These are phyloP conservation scores for Fusarium austroafricanum DNA, from an alignment of 2,329 filamentous ascomycete genomes.

Conservation along the genomic window DNA sequence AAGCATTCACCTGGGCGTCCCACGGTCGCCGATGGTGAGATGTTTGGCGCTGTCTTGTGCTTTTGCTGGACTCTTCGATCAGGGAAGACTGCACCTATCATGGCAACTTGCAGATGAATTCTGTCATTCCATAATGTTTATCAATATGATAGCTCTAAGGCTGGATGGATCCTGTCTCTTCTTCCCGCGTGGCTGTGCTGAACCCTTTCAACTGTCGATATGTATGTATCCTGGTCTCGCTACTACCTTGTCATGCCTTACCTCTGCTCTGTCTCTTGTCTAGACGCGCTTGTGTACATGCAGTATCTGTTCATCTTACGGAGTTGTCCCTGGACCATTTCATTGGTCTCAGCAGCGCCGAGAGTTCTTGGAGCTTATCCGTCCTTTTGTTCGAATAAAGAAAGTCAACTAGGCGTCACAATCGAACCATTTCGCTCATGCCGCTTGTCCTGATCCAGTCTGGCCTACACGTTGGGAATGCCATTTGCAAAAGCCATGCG, in stretches of 20 bases:
- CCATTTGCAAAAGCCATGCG: conserved; percentile 33
- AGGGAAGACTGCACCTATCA: background rate
- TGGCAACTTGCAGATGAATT: background rate
- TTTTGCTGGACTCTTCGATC: background rate
- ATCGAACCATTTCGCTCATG: conserved; percentile 42
- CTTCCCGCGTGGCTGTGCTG: conserved; percentile 37
- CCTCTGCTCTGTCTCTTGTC: background rate
- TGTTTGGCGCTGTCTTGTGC: conserved; percentile 7
- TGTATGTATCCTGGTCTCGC: conserved; percentile 16
- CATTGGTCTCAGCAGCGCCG: conserved; percentile 19
- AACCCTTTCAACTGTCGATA: conserved; percentile 16
- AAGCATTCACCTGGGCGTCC: background rate
- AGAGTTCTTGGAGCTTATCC: conserved; percentile 15
- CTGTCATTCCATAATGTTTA: conserved; percentile 8
- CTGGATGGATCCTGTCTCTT: conserved; percentile 24
- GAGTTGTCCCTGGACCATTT: conserved; percentile 19
- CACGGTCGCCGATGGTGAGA: conserved; percentile 37
- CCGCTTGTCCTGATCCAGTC: conserved; percentile 40
- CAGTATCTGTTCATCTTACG: conserved; percentile 4
- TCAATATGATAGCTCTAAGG: conserved; percentile 15
- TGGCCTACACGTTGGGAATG: conserved; percentile 37
- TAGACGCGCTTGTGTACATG: background rate
- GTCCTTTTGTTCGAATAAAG: conserved; percentile 16
- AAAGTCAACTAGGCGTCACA: conserved; percentile 32
- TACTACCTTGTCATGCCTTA: conserved; percentile 6